phyloP scores from a whole-genome alignment of 441 rosid species.

The Theobroma grandiflorum region DNA sequence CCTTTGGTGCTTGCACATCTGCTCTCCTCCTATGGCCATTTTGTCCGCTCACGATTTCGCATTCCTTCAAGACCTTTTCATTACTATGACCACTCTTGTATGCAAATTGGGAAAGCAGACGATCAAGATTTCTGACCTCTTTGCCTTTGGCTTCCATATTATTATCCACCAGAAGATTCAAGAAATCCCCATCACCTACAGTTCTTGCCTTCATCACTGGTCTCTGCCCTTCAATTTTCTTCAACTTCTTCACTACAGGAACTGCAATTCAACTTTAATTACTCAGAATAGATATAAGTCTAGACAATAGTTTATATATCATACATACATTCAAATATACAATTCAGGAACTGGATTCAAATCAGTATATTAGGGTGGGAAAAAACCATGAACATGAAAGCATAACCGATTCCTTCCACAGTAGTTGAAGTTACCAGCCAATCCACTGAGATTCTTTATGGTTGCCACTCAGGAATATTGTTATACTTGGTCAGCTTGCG shows the following conservation, averaged over 20 bases:
- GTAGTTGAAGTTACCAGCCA: background rate
- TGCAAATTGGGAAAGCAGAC: conserved; percentile 25
- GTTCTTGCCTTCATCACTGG: background rate
- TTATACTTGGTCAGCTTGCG: too few species aligned
- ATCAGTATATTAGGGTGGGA: background rate
- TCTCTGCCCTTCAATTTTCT: background rate
- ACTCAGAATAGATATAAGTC: background rate
- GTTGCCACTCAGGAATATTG: too few species aligned
- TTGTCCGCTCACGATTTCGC: background rate
- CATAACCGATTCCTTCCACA: conserved; percentile 1
- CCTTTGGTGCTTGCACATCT: conserved; percentile 16
- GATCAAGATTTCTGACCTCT: conserved; percentile 25
- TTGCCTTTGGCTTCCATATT: background rate
- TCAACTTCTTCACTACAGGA: background rate
- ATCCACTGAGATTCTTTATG: too few species aligned
- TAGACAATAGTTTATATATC: background rate
- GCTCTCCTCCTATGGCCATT: background rate
- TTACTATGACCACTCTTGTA: conserved; percentile 19
- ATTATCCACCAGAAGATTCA: background rate
- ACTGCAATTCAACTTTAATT: background rate
- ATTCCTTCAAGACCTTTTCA: conserved; percentile 1
- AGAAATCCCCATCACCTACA: too few species aligned
- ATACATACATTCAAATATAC: background rate
- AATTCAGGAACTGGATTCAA: background rate
- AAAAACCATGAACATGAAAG: background rate